These are phyloP conservation scores for Hibiscus mutabilis DNA, from an alignment of 345 rosid species.

Conservation along the genomic window DNA sequence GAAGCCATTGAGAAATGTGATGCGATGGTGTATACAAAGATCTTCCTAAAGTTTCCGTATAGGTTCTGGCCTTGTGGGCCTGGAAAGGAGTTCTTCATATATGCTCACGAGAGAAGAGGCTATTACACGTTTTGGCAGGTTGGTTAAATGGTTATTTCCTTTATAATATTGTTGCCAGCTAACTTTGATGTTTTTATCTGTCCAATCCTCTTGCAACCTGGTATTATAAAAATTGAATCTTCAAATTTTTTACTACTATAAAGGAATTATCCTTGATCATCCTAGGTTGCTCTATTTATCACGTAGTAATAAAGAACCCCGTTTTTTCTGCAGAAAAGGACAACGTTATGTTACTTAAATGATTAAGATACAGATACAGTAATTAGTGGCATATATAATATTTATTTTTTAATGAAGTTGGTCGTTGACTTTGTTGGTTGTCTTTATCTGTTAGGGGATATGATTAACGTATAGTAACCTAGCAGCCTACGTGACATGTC, in stretches of 20 bases:
- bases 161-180: constrained; percentile 11
- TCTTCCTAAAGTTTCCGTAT: constrained; percentile 82
- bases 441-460: neutral
- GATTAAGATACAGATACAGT: neutral
- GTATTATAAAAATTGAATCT: neutral
- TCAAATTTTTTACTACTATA: neutral
- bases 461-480: neutral
- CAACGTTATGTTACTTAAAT: neutral
- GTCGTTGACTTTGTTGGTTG: constrained; percentile 1
- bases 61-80: constrained; percentile 92
- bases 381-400: neutral
- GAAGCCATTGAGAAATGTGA: constrained; percentile 85
- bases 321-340: neutral
- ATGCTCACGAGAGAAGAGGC: constrained; percentile 95
- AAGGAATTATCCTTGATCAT: neutral
- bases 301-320: neutral
- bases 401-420: neutral
- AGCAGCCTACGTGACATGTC: neutral
- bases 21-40: constrained; percentile 93
- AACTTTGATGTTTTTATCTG: neutral
- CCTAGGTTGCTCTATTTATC: neutral
- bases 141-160: constrained; percentile 5
- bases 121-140: constrained; percentile 99
- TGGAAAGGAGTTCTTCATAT: constrained; percentile 89
- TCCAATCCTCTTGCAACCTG: constrained; percentile 1